phyloP scores from a whole-genome alignment of 2,329 filamentous ascomycete genomes.

The Pseudogymnoascus sp. region DNA sequence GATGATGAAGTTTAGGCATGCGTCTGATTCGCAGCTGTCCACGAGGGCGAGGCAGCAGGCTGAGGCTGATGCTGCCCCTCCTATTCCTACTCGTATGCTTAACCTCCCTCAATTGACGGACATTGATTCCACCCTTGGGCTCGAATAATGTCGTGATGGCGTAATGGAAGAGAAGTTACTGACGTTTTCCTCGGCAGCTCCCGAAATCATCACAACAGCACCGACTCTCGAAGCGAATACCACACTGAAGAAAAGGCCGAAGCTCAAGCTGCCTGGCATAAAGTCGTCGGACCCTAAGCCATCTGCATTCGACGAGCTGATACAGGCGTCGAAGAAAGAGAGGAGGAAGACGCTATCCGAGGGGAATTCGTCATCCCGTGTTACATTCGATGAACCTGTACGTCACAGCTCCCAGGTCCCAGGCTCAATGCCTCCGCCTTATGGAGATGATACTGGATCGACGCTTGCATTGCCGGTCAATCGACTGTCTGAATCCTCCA shows the following conservation, averaged over 20 bases:
- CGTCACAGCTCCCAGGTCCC: slow-evolving; percentile 40
- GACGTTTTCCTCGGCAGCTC: slow-evolving; percentile 36
- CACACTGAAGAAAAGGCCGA: slow-evolving; percentile 46
- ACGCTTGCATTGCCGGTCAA: slow-evolving; percentile 55
- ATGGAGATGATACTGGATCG: slow-evolving; percentile 52
- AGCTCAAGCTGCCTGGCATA: slow-evolving; percentile 42
- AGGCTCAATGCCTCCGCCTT: slow-evolving; percentile 42
- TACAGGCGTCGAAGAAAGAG: slow-evolving; percentile 32
- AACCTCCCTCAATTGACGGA: neutral
- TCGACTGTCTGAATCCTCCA: slow-evolving; percentile 75
- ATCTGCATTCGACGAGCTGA: slow-evolving; percentile 17
- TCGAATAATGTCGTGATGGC: neutral
- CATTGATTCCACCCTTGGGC: neutral
- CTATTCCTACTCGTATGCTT: slow-evolving; percentile 34
- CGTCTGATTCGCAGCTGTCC: slow-evolving; percentile 83
- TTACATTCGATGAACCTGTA: slow-evolving; percentile 54
- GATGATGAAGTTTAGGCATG: slow-evolving; percentile 79
- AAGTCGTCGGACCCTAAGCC: slow-evolving; percentile 15
- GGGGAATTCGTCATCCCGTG: slow-evolving; percentile 31
- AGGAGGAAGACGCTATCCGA: slow-evolving; percentile 35
- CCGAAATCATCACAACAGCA: slow-evolving; percentile 82
- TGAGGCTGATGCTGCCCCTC: slow-evolving; percentile 38
- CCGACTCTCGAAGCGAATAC: slow-evolving; percentile 59
- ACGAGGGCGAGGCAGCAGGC: slow-evolving; percentile 62
- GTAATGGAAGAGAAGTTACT: slow-evolving; percentile 12